Base-by-base conservation (phyloP, 2,329 filamentous ascomycete species). In the Hymenoscyphus scutula region DNA sequence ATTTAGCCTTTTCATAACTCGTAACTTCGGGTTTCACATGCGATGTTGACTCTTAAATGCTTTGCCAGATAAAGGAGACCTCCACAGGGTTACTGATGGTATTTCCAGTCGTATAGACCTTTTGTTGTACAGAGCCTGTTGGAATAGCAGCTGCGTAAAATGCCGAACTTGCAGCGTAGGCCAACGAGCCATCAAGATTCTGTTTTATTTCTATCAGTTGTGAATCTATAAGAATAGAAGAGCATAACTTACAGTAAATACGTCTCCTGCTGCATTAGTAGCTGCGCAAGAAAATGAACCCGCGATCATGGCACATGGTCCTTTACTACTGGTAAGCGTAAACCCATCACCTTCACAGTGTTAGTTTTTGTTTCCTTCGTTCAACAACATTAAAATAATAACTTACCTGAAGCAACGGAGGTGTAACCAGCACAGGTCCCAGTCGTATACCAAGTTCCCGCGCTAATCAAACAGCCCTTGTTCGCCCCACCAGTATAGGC, bases 391-490 rank as follows among this genome's bases (percentile, higher is more conserved):
- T 51, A 2, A n/a, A 5, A 27, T 7, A 27, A 6, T n/a, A 6
- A 38, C 51, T 86, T 85, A 51, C 80, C 81, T n/a, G 74, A 80
- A 56, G 78, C 63, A 2, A 80, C 75, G 2, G 85, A 84, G 0
- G 80, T 84, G 72, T 85, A 89, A 0, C 83, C 88, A 1, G 88
- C 89, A 70, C 88, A 90, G 0, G 87, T 88, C 1, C 88, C 87
- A 1, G 79, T 81, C 0, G 81, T 80, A 71, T 88, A 91, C 89
- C 88, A 91, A 0, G 82, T 84, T 0, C 89, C 89, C 5, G 76
- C 79, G 61, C 82, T 82, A 70, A 90, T 91, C 63, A 91, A 80
- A 68, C 87, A 91, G 17, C 89, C 88, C 7, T 78, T 80, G 55
- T 77, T 72, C 17, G 71, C 71, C 2, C 82, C 80, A 23, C 76